Conservation (phyloP, 345 rosid species). For the Hibiscus mutabilis region DNA sequence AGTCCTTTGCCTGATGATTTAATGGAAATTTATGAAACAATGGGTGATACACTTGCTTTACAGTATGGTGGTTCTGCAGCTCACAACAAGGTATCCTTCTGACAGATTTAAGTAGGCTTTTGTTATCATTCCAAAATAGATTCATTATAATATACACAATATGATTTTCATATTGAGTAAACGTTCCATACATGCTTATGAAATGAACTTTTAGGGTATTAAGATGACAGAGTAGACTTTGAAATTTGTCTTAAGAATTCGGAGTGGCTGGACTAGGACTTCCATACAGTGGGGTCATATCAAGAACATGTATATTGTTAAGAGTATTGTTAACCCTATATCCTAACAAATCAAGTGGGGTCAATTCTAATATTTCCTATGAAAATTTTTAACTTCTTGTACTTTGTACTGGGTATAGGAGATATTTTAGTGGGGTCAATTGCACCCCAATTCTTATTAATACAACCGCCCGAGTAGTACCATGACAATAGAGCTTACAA, state of each 20-base stretch:
- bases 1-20: constrained; percentile 69
- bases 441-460: too few relatives aligned
- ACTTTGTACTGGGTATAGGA: too few relatives aligned
- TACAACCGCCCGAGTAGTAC: neutral
- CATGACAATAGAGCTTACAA: neutral
- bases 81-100: constrained; percentile 70
- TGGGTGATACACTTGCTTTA: constrained; percentile 93
- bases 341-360: too few relatives aligned
- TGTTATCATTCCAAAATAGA: neutral
- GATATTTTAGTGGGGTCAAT: too few relatives aligned
- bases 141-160: neutral
- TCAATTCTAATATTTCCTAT: too few relatives aligned
- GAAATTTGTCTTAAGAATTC: too few relatives aligned
- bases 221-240: neutral
- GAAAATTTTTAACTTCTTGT: too few relatives aligned
- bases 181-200: neutral
- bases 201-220: neutral
- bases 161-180: neutral
- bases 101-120: neutral
- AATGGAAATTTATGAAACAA: constrained; percentile 70
- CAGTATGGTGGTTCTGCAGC: constrained; percentile 99
- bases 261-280: too few relatives aligned
- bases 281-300: too few relatives aligned
- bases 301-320: too few relatives aligned
- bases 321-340: too few relatives aligned